These are phyloP conservation scores for Collybia mongolica DNA, from an alignment of 768 basidiomycete genomes.

Conservation along the genomic window DNA sequence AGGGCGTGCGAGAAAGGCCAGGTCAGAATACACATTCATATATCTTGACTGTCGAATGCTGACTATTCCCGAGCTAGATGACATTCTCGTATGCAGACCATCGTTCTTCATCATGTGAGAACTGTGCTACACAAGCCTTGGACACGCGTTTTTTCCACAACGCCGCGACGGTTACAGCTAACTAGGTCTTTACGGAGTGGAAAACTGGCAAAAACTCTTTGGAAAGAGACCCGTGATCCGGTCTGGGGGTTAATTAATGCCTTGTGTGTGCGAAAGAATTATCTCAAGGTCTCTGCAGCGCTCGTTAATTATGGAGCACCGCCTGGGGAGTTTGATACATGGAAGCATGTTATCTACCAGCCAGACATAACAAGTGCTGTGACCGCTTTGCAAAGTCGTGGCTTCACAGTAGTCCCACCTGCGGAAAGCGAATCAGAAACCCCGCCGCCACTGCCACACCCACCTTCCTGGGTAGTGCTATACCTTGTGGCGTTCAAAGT, in stretches of 20 bases:
- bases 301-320: constrained; percentile 31
- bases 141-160: constrained; percentile 14
- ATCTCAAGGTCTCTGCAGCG: constrained; percentile 22
- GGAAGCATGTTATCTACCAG: constrained; percentile 34
- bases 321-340: constrained; percentile 34
- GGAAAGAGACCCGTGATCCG: constrained; percentile 32
- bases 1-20: not conserved
- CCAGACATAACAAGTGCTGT: constrained; percentile 32
- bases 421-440: not conserved
- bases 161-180: constrained; percentile 9
- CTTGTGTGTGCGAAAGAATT: constrained; percentile 25
- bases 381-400: constrained; percentile 12
- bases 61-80: constrained; percentile 9
- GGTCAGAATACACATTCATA: not conserved
- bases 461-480: constrained; percentile 49
- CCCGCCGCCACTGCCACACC: constrained; percentile 28
- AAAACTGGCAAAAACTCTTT: constrained; percentile 31
- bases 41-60: not conserved
- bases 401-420: constrained; percentile 2
- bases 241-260: constrained; percentile 40
- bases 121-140: constrained; percentile 1
- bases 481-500: constrained; percentile 47
- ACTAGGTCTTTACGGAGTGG: constrained; percentile 23
- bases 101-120: constrained; percentile 12
- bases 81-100: constrained; percentile 19